Evolutionary conservation across 179 eudicot species (phyloP), one percentile per base, ranked within the genome.

Genomic region (Silene noctiflora): DNA sequence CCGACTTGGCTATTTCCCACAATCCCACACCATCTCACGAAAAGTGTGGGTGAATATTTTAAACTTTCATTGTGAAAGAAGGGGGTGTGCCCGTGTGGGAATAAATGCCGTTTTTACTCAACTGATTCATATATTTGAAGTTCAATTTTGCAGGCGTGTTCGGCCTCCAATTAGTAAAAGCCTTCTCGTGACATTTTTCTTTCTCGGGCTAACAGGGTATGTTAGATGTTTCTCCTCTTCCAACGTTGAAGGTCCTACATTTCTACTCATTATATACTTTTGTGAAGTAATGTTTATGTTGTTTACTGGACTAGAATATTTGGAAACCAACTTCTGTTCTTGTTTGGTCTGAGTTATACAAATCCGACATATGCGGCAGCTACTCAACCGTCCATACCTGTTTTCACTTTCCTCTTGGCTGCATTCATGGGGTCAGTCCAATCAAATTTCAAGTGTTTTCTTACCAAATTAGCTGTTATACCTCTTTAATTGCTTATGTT

Each of bases 321-420:
- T 60, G 97, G 96, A 73, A 94, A 94, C 80, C 98, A 94, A 82
- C 95, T 94, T 79, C 84, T 94, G 83, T 94, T 94, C 85, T 91
- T 92, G 75, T 82, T 90, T 83, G 98, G 98, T 74, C 93, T 94
- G 80, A 91, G 95, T 81, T 94, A 91, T 87, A 94, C 98, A 67
- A 93, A 86, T 86, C 98, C 98, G 80, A 85, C 93, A 53, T 94
- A 94, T 84, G 98, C 98, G 53, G 96, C 97, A 67, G 98, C 98
- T 74, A 86, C 87, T 82, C 98, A 94, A 71, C 97, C 98, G 87
- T 84, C 98, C 56, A 92, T 94, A 80, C 98, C 98, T 46, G 98
- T 94, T 75, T 94, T 94, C 66, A 94, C 98, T 53, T 94, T 94
- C 78, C 81, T 92, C 76, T 80, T 94, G 46, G 96, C 98, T 73